Evolutionary conservation across 2,329 filamentous ascomycete genomes (phyloP).

Genomic region (Cordyceps tenuipes): DNA sequence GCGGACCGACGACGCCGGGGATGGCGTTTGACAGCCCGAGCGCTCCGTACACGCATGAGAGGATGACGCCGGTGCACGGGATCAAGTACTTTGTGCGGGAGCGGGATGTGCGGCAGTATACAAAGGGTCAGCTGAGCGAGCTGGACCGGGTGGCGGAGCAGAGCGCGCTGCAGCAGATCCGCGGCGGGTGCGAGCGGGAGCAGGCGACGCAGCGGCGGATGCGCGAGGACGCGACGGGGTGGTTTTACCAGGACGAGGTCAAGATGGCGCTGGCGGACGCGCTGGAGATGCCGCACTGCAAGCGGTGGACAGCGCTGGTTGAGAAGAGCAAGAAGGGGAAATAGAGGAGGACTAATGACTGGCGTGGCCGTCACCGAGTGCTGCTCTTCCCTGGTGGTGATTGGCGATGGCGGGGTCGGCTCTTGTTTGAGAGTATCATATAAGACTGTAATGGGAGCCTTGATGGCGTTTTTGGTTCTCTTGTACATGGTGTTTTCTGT

Average conservation of each 20-base stretch:
- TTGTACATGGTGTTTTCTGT: constrained; percentile 6
- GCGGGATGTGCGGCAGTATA: constrained; percentile 62
- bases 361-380: neutral
- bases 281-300: constrained; percentile 45
- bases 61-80: constrained; percentile 60
- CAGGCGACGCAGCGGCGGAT: constrained; percentile 54
- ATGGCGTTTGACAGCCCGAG: constrained; percentile 68
- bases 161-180: constrained; percentile 59
- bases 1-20: constrained; percentile 30
- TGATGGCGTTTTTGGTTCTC: neutral
- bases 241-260: constrained; percentile 74
- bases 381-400: neutral
- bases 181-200: constrained; percentile 68
- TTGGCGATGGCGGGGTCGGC: neutral
- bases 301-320: constrained; percentile 36
- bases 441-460: neutral
- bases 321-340: constrained; percentile 3
- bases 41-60: constrained; percentile 65
- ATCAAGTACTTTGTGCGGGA: constrained; percentile 84
- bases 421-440: neutral
- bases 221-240: constrained; percentile 73
- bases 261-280: constrained; percentile 64
- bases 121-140: constrained; percentile 57
- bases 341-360: neutral
- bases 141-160: constrained; percentile 73